Percentiles rank a stretch among this genome's conserved stretches.
Evolutionary conservation across 257 asterid species (phyloP).

Genomic region (Solanum sitiens): DNA sequence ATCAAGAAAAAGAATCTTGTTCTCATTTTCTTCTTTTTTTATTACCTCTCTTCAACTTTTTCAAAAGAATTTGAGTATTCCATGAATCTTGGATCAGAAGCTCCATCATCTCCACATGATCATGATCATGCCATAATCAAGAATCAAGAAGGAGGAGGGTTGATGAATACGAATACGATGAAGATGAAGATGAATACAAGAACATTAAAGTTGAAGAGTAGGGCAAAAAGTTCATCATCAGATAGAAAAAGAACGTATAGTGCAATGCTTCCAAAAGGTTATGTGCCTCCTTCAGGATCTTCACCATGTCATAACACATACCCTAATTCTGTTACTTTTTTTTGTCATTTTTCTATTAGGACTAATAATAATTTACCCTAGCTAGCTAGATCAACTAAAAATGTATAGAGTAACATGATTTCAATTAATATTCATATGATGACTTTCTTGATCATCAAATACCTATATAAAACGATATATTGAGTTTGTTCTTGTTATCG

Average conservation of each 20-base stretch:
- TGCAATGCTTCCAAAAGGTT: constrained; percentile 77
- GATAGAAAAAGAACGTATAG: constrained; percentile 26
- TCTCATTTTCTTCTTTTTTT: constrained; percentile 3
- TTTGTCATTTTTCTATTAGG: constrained; percentile 18
- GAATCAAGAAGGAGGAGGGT: constrained; percentile 9
- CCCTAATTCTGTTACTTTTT: constrained; percentile 46
- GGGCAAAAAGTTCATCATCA: neutral
- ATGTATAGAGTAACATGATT: neutral
- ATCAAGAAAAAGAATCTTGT: neutral
- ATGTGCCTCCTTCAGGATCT: constrained; percentile 73
- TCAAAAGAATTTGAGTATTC: neutral
- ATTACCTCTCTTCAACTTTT: constrained; percentile 4
- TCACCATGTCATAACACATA: constrained; percentile 64
- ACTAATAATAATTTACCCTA: neutral
- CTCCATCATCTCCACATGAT: neutral
- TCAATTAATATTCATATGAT: neutral
- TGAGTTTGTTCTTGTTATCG: neutral
- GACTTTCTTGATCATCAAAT: neutral
- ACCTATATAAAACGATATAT: neutral
- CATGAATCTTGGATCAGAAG: neutral
- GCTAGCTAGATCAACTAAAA: neutral
- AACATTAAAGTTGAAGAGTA: neutral
- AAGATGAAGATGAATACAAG: neutral
- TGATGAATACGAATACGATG: neutral
- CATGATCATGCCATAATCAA: neutral